These are phyloP conservation scores for Bothriochloa decipiens DNA, from an alignment of 176 grass and related monocot species.

Conservation along the genomic window DNA sequence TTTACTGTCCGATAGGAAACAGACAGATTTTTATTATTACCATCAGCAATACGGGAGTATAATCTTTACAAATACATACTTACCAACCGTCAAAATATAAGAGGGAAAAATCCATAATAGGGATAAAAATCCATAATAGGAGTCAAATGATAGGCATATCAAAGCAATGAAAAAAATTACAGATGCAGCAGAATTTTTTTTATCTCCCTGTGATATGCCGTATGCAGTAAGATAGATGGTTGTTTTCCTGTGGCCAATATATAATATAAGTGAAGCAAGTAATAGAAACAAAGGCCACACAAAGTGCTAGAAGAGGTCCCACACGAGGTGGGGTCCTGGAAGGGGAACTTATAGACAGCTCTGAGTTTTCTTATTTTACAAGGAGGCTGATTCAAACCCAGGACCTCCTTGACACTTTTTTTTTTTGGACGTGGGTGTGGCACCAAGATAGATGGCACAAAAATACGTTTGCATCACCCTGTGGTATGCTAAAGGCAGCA, in stretches of 20 bases:
- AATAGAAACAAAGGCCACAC: neutral
- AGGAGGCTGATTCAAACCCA: neutral
- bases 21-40: conserved; percentile 2
- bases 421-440: no score
- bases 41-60: neutral
- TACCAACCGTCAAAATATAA: conserved; percentile 15
- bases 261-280: neutral
- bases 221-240: neutral
- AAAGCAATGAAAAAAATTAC: conserved; percentile 13
- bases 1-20: neutral
- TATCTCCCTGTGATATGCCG: neutral
- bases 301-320: neutral
- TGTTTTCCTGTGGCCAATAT: neutral
- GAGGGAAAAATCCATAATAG: neutral
- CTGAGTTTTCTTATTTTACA: neutral
- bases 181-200: neutral
- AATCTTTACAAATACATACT: conserved; percentile 7
- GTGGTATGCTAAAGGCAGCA: neutral
- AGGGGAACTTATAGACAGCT: neutral
- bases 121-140: neutral
- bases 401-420: neutral
- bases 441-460: neutral
- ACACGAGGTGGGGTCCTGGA: neutral
- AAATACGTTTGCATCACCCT: neutral
- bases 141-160: neutral